Conservation (phyloP, 306 rosid species). For the Malus orientalis region DNA sequence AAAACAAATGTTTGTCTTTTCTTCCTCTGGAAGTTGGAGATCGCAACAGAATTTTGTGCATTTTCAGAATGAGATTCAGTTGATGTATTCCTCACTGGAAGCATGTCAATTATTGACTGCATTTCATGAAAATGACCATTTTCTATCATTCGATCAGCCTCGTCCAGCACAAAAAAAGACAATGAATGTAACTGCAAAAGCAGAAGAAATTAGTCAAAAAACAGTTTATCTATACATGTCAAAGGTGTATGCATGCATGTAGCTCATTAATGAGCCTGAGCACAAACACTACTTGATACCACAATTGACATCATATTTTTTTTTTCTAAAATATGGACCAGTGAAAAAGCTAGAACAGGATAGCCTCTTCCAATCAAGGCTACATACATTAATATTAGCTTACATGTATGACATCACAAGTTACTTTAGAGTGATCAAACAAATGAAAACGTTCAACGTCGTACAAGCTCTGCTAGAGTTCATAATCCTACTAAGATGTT, state of each 20-base stretch:
- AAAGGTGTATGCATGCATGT: not conserved
- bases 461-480: not conserved
- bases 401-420: not conserved
- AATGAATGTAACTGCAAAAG: constrained; percentile 76
- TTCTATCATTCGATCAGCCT: constrained; percentile 97
- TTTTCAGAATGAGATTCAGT: constrained; percentile 34
- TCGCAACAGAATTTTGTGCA: constrained; percentile 36
- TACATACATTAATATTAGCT: not conserved
- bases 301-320: not conserved
- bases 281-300: not conserved
- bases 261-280: not conserved
- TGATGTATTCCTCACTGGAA: constrained; percentile 50
- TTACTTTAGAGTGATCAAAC: not conserved
- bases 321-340: not conserved
- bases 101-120: constrained; percentile 91
- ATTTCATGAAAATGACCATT: constrained; percentile 85
- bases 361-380: not conserved
- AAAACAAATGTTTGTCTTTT: constrained; percentile 94
- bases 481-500: not conserved
- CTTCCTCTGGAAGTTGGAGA: constrained; percentile 68
- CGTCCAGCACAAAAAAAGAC: constrained; percentile 94
- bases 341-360: constrained; percentile 10
- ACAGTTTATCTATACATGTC: constrained; percentile 10
- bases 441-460: not conserved
- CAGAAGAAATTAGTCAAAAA: constrained; percentile 12